Evolutionary conservation across 495 filamentous ascomycete genomes (phyloP), one percentile per base, ranked within the genome.

Genomic region (Neurospora sp.): DNA sequence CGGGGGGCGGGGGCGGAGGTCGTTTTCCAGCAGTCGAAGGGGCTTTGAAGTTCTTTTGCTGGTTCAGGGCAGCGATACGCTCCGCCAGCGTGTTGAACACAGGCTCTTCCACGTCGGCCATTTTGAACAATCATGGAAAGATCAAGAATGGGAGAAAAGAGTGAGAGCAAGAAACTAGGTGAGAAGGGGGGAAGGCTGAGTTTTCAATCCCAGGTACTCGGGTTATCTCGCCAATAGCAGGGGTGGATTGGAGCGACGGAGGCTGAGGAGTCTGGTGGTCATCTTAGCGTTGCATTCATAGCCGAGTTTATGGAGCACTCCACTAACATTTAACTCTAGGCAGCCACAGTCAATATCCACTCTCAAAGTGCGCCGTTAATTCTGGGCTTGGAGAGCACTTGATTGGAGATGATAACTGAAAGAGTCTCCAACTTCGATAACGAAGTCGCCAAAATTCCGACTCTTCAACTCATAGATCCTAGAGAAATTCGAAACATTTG

Each of bases 71-170:
- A 20, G 86, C 86, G 41, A 88, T 89, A 69, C 87, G 82, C 77
- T 86, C 85, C 2, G 82, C 80, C n/a, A 89, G 83, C 22, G 86
- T 82, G 68, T 79, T 86, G 75, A 85, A 88, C 72, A 85, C 83
- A 10, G 86, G 86, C 74, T 87, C 86, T 70, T 88, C 86, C 59
- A 82, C 80, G 70, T 89, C 86, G 5, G 84, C 82, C 87, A 89
- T 89, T 39, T 77, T 77, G 73, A 72, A 46, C 37, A 44, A 68
- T 31, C 11, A 22, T 12, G 22, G 20, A 59, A 27, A 22, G 65
- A 20, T 10, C 20, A 16, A 9, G 7, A 31, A 53, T 40, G 39
- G 10, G 20, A 59, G 20, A 40, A 71, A 70, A 16, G 42, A 48
- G 72, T 22, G 68, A 37, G 41, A 46, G 42, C 22, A 37, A 35